These are phyloP conservation scores for Neostapfia colusana DNA, from an alignment of 176 grass and related monocot species.

Conservation along the genomic window DNA sequence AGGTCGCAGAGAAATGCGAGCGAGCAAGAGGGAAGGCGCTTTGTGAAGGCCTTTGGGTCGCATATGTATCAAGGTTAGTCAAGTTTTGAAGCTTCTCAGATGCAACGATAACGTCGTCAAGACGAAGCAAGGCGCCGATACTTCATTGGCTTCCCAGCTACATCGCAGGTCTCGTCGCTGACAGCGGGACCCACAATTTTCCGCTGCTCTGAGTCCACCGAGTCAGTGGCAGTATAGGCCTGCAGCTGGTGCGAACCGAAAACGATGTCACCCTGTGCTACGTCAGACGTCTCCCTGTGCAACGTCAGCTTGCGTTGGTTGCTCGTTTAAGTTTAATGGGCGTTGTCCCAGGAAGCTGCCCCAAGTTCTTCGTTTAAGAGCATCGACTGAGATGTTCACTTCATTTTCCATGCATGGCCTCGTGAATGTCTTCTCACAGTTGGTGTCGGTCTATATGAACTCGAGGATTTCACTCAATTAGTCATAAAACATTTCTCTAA, in stretches of 20 bases:
- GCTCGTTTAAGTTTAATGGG: background rate
- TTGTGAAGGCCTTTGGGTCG: background rate
- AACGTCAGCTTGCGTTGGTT: background rate
- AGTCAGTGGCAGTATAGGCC: background rate
- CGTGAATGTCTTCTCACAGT: background rate
- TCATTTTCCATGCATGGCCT: background rate
- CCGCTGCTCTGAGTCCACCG: background rate
- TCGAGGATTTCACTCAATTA: background rate
- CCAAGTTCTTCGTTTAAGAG: background rate
- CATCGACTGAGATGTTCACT: background rate
- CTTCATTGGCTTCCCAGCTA: background rate
- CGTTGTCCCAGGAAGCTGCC: background rate
- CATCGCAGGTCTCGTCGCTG: background rate
- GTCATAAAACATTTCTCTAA: too few relatives aligned
- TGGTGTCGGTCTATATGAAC: background rate
- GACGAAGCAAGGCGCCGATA: background rate
- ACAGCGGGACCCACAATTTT: background rate
- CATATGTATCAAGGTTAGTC: constrained; percentile 35
- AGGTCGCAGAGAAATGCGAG: background rate
- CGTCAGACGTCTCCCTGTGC: background rate
- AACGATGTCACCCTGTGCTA: background rate
- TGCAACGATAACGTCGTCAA: constrained; percentile 33
- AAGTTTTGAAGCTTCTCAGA: constrained; percentile 38
- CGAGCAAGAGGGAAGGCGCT: background rate
- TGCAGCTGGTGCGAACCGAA: background rate